Evolutionary conservation across 1,284 basidiomycete genomes (phyloP).

Genomic region (Papiliotrema nemorosa): DNA sequence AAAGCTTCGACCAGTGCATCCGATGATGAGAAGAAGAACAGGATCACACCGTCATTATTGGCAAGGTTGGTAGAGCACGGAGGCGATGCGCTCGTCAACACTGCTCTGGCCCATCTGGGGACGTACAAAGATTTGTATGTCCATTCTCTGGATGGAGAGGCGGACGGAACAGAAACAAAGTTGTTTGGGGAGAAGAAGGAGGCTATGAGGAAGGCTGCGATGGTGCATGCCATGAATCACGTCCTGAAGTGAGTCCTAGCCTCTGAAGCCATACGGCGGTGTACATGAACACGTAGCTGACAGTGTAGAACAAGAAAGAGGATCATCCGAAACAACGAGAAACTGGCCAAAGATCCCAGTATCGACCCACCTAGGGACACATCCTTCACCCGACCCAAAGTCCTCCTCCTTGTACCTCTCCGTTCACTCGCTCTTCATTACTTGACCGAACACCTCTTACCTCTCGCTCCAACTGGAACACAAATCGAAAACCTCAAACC

Average conservation of each 20-base stretch:
- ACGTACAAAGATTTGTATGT: constrained; percentile 69
- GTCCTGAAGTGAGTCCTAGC: constrained; percentile 66
- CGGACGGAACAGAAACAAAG: constrained; percentile 40
- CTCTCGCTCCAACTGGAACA: constrained; percentile 63
- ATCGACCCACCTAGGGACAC: constrained; percentile 78
- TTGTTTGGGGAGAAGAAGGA: constrained; percentile 43
- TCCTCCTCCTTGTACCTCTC: constrained; percentile 87
- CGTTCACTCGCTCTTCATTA: constrained; percentile 75
- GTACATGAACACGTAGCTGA: constrained; percentile 1
- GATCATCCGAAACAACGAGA: constrained; percentile 93
- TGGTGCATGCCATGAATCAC: constrained; percentile 78
- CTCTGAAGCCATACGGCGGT: no score
- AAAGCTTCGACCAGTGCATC: constrained; percentile 4
- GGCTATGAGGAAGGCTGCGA: constrained; percentile 61
- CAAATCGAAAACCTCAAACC: constrained; percentile 81
- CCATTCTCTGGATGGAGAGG: constrained; percentile 56
- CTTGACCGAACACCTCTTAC: constrained; percentile 67
- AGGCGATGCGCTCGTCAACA: constrained; percentile 54
- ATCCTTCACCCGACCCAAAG: constrained; percentile 93
- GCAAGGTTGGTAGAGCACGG: constrained; percentile 54
- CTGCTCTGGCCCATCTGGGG: constrained; percentile 56
- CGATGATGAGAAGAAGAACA: constrained; percentile 37
- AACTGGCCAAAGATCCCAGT: constrained; percentile 59
- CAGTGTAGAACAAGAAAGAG: constrained; percentile 81
- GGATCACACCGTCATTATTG: constrained; percentile 62